These are phyloP conservation scores for Yamadazyma sp. DNA, from an alignment of 1,139 yeast genomes.

Conservation along the genomic window DNA sequence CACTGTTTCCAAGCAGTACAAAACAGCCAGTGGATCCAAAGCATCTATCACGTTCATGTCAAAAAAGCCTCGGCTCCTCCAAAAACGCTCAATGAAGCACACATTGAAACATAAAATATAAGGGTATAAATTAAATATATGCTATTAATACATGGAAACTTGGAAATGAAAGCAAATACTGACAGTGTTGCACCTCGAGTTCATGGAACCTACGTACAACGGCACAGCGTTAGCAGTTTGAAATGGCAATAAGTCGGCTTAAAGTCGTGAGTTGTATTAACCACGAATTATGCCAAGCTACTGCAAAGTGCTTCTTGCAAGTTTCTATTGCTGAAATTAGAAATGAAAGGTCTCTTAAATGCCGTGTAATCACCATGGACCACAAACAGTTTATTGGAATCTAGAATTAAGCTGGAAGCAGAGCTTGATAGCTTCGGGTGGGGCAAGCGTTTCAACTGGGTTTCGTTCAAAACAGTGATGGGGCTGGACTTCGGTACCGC, in stretches of 20 bases:
- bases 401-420: conserved; percentile 46
- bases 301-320: conserved; percentile 33
- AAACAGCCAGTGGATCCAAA: conserved; percentile 55
- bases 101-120: conserved; percentile 8
- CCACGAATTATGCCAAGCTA: conserved; percentile 10
- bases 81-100: conserved; percentile 2
- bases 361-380: conserved; percentile 45
- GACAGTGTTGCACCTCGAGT: background rate
- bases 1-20: conserved; percentile 55
- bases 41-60: conserved; percentile 60
- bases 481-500: conserved; percentile 20
- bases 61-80: conserved; percentile 22
- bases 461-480: conserved; percentile 21
- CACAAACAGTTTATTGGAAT: conserved; percentile 45
- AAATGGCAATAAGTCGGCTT: background rate
- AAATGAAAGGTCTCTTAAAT: conserved; percentile 41
- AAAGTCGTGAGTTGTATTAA: conserved; percentile 4
- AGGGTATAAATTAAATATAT: background rate
- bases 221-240: background rate
- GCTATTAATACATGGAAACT: background rate
- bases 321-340: conserved; percentile 31
- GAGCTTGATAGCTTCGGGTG: conserved; percentile 24
- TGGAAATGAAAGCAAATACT: too few species aligned
- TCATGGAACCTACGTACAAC: background rate
- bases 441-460: conserved; percentile 29